Evolutionary conservation across 495 filamentous ascomycete species (phyloP).

Genomic region (Xylaria curta): DNA sequence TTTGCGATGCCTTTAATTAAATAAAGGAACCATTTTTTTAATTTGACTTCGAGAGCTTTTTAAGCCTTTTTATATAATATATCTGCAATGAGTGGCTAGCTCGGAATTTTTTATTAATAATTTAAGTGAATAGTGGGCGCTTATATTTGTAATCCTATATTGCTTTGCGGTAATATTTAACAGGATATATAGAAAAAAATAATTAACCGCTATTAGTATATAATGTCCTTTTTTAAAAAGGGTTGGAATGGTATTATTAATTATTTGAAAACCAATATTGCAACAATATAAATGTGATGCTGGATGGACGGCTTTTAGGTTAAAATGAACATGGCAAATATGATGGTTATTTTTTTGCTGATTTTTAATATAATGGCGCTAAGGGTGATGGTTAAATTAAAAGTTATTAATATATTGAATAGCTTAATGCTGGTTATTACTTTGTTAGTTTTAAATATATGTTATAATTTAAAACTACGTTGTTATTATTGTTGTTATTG

Average conservation of each 20-base stretch:
- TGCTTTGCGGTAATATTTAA: neutral
- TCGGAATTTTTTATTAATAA: neutral
- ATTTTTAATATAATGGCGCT: neutral
- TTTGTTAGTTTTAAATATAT: no score
- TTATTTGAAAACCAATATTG: neutral
- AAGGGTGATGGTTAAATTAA: neutral
- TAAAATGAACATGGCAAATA: neutral
- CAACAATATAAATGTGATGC: neutral
- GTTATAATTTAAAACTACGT: no score
- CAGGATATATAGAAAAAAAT: neutral
- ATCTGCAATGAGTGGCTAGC: neutral
- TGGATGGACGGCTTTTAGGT: neutral
- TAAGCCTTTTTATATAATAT: slow-evolving; percentile 1
- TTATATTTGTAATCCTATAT: slow-evolving; percentile 8
- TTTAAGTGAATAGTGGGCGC: slow-evolving; percentile 2
- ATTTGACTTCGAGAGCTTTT: neutral
- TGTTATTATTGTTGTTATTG: no score
- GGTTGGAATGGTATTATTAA: neutral
- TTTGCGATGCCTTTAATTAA: neutral
- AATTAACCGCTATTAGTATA: neutral
- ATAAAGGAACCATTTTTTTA: slow-evolving; percentile 6
- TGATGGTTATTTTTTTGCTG: neutral
- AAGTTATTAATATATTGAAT: neutral
- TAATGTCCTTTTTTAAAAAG: neutral
- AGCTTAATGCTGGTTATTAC: no score